Base-by-base conservation (phyloP, 2,329 filamentous ascomycete species). In the Fusarium marasasianum region DNA sequence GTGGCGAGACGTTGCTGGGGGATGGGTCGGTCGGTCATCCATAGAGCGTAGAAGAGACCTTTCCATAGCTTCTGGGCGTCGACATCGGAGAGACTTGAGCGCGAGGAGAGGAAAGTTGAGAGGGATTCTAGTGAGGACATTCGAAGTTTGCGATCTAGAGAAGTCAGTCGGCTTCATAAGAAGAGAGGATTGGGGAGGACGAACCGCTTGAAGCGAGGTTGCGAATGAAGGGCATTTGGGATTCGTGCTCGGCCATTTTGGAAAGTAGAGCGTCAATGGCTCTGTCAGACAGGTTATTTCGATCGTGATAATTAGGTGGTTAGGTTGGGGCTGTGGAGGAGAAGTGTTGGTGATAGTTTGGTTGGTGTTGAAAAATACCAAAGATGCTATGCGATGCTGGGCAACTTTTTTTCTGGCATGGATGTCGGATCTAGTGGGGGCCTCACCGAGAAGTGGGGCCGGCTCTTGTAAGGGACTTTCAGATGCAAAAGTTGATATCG, bases 11-110 rank as follows among this genome's bases (percentile, higher is more conserved):
- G 89, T 86, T 98, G 95, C 86, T 98, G 96, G 6, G 93, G 92
- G n/a, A 91, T 85, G 17, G 95, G 92, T 54, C 95, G 93, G 86
- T 98, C 95, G 82, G 92, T 94, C 91, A 98, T 96, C 92, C 94
- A 98, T 79, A 96, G 90, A 79, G 92, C 92, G 87, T 95, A 98
- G 86, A 96, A 98, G 26, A 98, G 89, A 10, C 95, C 96, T 81
- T 97, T 97, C 94, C 95, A 98, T 74, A 98, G 89, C 85, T 98
- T 98, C 69, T 96, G 87, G 56, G 94, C 86, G 74, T 98, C 95
- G 75, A 93, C 82, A 45, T 89, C 85, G 24, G 89, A 85, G 70
- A 98, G 89, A 61, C 83, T 78, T 43, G 85, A 81, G 45, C 89
- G 88, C 69, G 89, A 87, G 71, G 90, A 88, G 81, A 98, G 92